Base-by-base conservation (phyloP, 441 rosid genomes). In the Populus tomentosa region DNA sequence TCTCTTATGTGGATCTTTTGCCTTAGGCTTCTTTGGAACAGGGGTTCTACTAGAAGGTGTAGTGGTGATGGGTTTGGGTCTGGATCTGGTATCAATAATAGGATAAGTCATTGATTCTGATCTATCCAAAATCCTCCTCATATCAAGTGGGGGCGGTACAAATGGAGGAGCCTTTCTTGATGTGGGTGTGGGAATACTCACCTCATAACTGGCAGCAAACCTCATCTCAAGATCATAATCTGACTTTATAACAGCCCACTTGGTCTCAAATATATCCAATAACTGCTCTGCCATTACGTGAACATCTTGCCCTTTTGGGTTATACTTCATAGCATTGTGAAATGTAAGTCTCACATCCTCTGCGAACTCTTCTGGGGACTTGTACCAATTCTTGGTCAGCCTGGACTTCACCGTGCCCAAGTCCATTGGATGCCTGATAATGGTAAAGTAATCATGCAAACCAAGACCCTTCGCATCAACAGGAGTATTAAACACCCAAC, bases 281-380 rank as follows among this genome's bases (percentile, higher is more conserved):
- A 97, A 84, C 79, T 84, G 71, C 62, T 86, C 95, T 20, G 99
- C 99, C 98, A 97, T 94, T 71, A 88, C 6, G 75, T 97, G 93
- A 78, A 92, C 99, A 91, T 97, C 99, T 84, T 93, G 97, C 78
- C 99, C 98, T 84, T 85, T 74, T 1, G 99, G 98, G 84, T 97
- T 97, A 85, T 97, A 97, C 63, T 82, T 91, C 98, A 97, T 86
- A 64, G 99, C 99, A 79, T 97, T 97, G 78, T 77, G 85, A 83
- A 97, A 97, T 66, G 99, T 97, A 80, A 94, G 97, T 86, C 98
- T 97, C 72, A 97, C 98, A 86, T 97, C 98, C 82, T 94, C 99
- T 4, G 98, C 99, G 82, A 96, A 96, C 75, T 93, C 98, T 84
- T 88, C 90, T 0, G 98, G 97, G 0, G 94, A 90, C 90, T 94